These are phyloP conservation scores for Arabidopsis suecica DNA, from an alignment of 345 rosid genomes.

Conservation along the genomic window DNA sequence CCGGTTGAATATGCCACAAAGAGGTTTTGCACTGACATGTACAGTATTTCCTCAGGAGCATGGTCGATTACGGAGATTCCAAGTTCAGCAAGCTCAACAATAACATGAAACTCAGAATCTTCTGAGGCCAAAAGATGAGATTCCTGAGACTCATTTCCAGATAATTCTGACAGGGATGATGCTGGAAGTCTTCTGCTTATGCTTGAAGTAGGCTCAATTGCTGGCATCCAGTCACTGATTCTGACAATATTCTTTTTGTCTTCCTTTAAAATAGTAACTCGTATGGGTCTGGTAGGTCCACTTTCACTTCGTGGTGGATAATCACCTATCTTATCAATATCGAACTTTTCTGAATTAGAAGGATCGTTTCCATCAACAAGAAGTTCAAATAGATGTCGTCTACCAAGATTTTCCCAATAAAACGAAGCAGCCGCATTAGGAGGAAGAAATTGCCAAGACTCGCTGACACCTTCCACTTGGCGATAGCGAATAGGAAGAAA, in stretches of 20 bases:
- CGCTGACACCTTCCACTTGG: constrained; percentile 74
- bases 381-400: constrained; percentile 69
- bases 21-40: constrained; percentile 85
- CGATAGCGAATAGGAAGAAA: constrained; percentile 82
- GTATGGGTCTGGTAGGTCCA: constrained; percentile 74
- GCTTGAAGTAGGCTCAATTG: constrained; percentile 61
- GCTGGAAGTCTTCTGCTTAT: constrained; percentile 47
- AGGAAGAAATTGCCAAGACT: constrained; percentile 89
- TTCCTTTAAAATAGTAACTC: constrained; percentile 80
- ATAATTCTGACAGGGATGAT: constrained; percentile 49
- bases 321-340: constrained; percentile 87
- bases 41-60: constrained; percentile 94
- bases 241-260: constrained; percentile 77
- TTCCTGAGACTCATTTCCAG: constrained; percentile 57
- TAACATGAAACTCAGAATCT: constrained; percentile 85
- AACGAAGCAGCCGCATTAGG: constrained; percentile 93
- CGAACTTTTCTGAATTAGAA: constrained; percentile 59
- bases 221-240: constrained; percentile 97
- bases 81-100: constrained; percentile 89
- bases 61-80: constrained; percentile 91
- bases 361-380: constrained; percentile 76
- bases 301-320: constrained; percentile 65
- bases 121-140: constrained; percentile 50
- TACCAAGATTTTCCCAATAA: constrained; percentile 97
- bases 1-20: constrained; percentile 87